Percentiles rank a stretch among this genome's conserved stretches.
These are phyloP conservation scores for Drechslerella coelobrocha DNA, from an alignment of 2,329 filamentous ascomycete species.

Conservation along the genomic window DNA sequence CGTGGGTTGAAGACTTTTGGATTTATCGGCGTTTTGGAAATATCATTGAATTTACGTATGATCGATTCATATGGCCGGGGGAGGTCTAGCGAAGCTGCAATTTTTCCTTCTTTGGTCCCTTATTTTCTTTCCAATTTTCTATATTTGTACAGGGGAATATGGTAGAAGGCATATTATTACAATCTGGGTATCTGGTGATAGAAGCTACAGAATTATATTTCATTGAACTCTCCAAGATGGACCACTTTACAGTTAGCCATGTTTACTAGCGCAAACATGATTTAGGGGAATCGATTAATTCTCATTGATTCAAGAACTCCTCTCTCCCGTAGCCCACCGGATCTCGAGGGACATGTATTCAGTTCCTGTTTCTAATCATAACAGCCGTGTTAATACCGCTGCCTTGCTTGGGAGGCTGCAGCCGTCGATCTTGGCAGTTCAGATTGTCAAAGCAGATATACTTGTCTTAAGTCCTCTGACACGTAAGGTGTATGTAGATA, in stretches of 20 bases:
- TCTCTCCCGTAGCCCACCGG: not conserved
- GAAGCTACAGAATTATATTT: too few species aligned
- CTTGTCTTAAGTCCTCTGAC: too few species aligned
- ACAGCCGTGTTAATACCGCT: not conserved
- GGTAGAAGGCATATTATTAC: too few species aligned
- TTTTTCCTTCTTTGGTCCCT: not conserved
- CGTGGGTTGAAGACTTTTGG: not conserved
- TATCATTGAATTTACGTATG: slow-evolving; percentile 14
- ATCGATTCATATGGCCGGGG: slow-evolving; percentile 10
- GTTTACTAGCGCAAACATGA: too few species aligned
- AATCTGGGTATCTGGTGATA: too few species aligned
- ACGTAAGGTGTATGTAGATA: too few species aligned
- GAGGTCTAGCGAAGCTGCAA: not conserved
- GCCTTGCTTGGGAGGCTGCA: too few species aligned
- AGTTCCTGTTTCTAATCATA: not conserved
- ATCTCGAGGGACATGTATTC: not conserved
- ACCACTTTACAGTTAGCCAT: too few species aligned
- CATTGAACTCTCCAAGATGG: too few species aligned
- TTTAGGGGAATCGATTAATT: too few species aligned
- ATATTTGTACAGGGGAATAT: not conserved
- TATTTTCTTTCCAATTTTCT: slow-evolving; percentile 5
- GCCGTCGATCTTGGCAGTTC: too few species aligned
- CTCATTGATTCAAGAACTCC: slow-evolving; percentile 1
- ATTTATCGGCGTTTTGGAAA: slow-evolving; percentile 23
- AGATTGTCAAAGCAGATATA: too few species aligned